phyloP scores from a whole-genome alignment of 768 basidiomycete species.

The Hemileccinum impolitum region DNA sequence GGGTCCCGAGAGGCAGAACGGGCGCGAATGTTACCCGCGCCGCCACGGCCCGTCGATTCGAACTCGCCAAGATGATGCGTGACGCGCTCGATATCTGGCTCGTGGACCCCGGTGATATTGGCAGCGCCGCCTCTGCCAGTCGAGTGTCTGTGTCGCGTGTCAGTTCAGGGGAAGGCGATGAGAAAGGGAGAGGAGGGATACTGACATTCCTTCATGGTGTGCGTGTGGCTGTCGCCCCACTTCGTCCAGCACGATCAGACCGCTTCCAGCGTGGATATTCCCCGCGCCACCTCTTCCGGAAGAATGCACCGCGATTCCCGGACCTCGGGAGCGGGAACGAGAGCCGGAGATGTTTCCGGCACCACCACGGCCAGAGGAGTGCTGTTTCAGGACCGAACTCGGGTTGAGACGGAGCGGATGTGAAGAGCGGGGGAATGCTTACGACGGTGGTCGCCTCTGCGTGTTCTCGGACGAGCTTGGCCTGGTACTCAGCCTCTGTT shows the following conservation, averaged over 20 bases:
- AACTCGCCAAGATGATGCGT: constrained; percentile 24
- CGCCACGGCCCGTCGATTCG: constrained; percentile 55
- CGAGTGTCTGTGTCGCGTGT: constrained; percentile 47
- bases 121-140: constrained; percentile 68
- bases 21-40: constrained; percentile 57
- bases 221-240: constrained; percentile 31
- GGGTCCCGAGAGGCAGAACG: constrained; percentile 34
- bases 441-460: constrained; percentile 34
- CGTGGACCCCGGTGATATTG: constrained; percentile 44
- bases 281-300: constrained; percentile 65
- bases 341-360: constrained; percentile 55
- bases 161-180: neutral
- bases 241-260: constrained; percentile 27
- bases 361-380: constrained; percentile 67
- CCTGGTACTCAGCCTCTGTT: constrained; percentile 23
- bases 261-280: constrained; percentile 43
- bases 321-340: constrained; percentile 49
- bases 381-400: constrained; percentile 25
- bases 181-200: constrained; percentile 2
- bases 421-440: constrained; percentile 15
- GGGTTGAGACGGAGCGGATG: neutral
- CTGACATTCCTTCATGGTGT: constrained; percentile 41
- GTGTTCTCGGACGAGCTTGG: constrained; percentile 21
- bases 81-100: constrained; percentile 38
- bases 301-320: constrained; percentile 37